These are phyloP conservation scores for Inga laurina DNA, from an alignment of 306 rosid species.

Conservation along the genomic window DNA sequence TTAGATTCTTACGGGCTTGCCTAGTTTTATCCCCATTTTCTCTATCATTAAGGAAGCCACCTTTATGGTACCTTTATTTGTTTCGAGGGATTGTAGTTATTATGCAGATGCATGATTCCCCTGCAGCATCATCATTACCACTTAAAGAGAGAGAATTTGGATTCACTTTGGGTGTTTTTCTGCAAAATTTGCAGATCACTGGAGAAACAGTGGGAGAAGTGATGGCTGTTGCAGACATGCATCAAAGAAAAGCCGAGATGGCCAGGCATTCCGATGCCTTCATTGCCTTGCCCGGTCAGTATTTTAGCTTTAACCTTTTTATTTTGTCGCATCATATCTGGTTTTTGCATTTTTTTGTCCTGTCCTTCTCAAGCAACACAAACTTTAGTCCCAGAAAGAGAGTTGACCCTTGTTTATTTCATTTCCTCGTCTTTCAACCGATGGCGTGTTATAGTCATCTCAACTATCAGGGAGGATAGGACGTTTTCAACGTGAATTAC, in stretches of 20 bases:
- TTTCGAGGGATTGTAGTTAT: background rate
- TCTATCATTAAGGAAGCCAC: slow-evolving; percentile 2
- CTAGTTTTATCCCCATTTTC: slow-evolving; percentile 19
- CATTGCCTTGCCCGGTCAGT: slow-evolving; percentile 96
- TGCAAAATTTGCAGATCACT: slow-evolving; percentile 65
- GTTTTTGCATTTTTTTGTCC: background rate
- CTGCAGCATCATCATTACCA: slow-evolving; percentile 45
- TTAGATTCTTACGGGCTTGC: slow-evolving; percentile 34
- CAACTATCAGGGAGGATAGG: background rate
- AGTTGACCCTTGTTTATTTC: background rate
- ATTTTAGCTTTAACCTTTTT: background rate
- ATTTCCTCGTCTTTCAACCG: too few relatives aligned
- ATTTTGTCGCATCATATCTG: too few relatives aligned
- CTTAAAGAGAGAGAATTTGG: slow-evolving; percentile 23
- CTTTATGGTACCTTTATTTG: background rate
- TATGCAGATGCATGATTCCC: background rate
- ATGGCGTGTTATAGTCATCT: background rate
- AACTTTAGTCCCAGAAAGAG: background rate
- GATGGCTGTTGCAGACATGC: slow-evolving; percentile 98
- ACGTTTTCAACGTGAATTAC: background rate
- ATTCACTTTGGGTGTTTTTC: slow-evolving; percentile 17
- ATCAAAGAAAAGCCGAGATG: slow-evolving; percentile 99
- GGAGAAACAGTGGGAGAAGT: slow-evolving; percentile 98
- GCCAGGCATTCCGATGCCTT: slow-evolving; percentile 94
- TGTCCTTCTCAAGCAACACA: background rate